These are phyloP conservation scores for Pseudogymnoascus sp. DNA, from an alignment of 2,329 filamentous ascomycete genomes.

Conservation along the genomic window DNA sequence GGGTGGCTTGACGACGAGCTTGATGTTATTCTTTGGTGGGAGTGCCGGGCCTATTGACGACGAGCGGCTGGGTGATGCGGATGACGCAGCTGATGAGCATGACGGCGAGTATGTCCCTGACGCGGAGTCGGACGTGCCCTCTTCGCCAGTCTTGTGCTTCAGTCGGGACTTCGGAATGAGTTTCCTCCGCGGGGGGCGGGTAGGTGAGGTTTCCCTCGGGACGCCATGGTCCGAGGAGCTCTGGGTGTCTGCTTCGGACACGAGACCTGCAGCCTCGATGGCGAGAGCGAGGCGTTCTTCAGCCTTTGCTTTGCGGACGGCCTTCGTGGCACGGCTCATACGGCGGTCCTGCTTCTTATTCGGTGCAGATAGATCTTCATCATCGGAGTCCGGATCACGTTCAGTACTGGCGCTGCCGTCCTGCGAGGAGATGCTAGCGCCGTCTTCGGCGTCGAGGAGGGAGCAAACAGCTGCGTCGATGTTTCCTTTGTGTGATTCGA, in stretches of 20 bases:
- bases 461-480: constrained; percentile 45
- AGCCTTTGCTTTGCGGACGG: constrained; percentile 8
- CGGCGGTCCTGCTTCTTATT: constrained; percentile 36
- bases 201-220: not conserved
- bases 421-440: constrained; percentile 33
- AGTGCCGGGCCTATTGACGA: not conserved
- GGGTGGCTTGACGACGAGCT: not conserved
- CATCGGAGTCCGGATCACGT: constrained; percentile 43
- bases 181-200: not conserved
- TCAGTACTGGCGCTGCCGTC: constrained; percentile 42
- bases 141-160: not conserved
- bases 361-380: constrained; percentile 38
- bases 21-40: not conserved
- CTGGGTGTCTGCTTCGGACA: not conserved
- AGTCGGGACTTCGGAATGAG: constrained; percentile 2
- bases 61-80: not conserved
- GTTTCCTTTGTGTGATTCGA: constrained; percentile 43
- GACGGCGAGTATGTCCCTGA: not conserved
- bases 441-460: constrained; percentile 41
- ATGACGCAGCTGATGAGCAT: not conserved
- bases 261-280: not conserved
- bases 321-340: constrained; percentile 11
- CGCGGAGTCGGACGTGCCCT: not conserved
- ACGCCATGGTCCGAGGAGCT: not conserved
- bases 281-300: not conserved